Base-by-base conservation (phyloP, 2,329 filamentous ascomycete genomes). In the Penicillium expansum region DNA sequence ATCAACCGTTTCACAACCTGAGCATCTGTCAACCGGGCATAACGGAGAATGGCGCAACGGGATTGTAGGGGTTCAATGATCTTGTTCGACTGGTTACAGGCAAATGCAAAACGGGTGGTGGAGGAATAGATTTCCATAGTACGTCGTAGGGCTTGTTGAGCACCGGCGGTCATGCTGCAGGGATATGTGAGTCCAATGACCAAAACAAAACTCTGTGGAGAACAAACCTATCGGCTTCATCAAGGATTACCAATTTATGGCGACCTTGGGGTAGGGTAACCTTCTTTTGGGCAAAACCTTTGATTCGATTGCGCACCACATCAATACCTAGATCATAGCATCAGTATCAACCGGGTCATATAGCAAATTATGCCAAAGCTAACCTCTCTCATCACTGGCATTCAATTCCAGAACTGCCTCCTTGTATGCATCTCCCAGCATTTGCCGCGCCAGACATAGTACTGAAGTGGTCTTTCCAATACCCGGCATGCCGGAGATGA, bases 61-160 rank as follows among this genome's bases (percentile, higher is more conserved):
- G 92, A 97, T 75, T 99, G 94, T 50, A 99, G 82, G n/a, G 94
- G 94, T 76, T 99, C 94, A 74, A 99, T 99, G 72, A 99, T 97
- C 78, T 97, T 99, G 80, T 97, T 99, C 61, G 90, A 94, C 79
- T 96, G 91, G 75, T 99, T 99, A 81, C 94, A 99, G 2, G 94
- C 94, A 70, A 99, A 99, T 0, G 94, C 94, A 71, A 99, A 99
- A 57, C 94, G 85, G 2, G 94, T 99, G 1, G 94, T 99, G 61
- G 92, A 88, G 41, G 91, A 95, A 79, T 97, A 97, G 50, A 97
- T 99, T 75, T 99, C 94, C 94, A 99, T 99, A 0, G 94, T 99
- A 61, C 94, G 83, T 65, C 94, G 86, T 35, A 99, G 83, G 20
- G 94, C 94, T 77, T 97, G 94, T 73, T 99, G 94, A 2, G 94